Evolutionary conservation across 371 early-diverging fungal species (phyloP).

Genomic region (Mucor irregularis): DNA sequence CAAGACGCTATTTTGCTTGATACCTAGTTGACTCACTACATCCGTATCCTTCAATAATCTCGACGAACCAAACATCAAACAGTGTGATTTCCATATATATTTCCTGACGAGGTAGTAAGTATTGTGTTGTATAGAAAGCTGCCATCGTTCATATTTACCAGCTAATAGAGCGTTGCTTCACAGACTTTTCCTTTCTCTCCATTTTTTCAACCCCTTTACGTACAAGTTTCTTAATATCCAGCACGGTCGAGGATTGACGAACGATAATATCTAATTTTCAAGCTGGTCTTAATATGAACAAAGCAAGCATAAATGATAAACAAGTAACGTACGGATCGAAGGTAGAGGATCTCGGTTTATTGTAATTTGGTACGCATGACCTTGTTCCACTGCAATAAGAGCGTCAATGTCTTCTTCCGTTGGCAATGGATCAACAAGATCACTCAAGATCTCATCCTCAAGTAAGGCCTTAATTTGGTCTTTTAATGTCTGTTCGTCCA

Average conservation of each 20-base stretch:
- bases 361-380: constrained; percentile 34
- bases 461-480: constrained; percentile 19
- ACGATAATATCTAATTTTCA: constrained; percentile 30
- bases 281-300: not conserved
- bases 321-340: constrained; percentile 25
- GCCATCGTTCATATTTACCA: constrained; percentile 22
- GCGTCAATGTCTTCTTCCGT: constrained; percentile 33
- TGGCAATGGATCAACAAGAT: constrained; percentile 15
- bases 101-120: too few species aligned
- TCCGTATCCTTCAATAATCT: constrained; percentile 30
- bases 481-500: constrained; percentile 25
- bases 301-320: not conserved
- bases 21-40: constrained; percentile 38
- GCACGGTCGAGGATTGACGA: constrained; percentile 32
- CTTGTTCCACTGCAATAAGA: constrained; percentile 41
- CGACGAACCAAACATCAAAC: constrained; percentile 24
- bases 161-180: constrained; percentile 18
- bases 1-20: constrained; percentile 34
- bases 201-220: constrained; percentile 25
- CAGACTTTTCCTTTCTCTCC: constrained; percentile 13
- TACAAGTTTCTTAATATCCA: constrained; percentile 35
- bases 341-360: constrained; percentile 33
- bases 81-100: constrained; percentile 44
- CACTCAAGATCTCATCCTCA: constrained; percentile 23
- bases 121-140: too few species aligned